phyloP scores from a whole-genome alignment of 73 alveolate species.

The Tetrahymena malaccensis region DNA sequence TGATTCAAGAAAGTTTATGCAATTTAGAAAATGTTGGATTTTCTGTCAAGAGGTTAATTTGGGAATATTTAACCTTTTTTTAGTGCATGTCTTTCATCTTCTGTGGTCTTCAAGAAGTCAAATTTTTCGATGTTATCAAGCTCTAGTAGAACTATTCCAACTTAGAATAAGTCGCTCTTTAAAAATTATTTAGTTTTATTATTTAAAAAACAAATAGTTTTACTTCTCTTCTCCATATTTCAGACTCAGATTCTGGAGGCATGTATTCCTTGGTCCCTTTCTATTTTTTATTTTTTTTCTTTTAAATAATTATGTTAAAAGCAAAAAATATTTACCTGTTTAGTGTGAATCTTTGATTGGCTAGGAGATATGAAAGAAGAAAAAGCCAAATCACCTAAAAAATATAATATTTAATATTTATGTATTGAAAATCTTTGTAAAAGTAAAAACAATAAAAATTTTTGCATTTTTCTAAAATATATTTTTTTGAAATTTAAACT shows the following conservation, averaged over 20 bases:
- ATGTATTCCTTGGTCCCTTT: too few relatives aligned
- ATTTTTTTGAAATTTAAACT: too few relatives aligned
- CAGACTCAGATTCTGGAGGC: too few relatives aligned
- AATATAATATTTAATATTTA: too few relatives aligned
- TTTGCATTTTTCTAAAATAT: too few relatives aligned
- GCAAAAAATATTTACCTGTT: not conserved
- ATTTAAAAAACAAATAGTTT: too few relatives aligned
- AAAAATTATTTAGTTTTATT: too few relatives aligned
- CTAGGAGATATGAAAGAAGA: not conserved
- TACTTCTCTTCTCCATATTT: too few relatives aligned
- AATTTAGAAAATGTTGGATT: not conserved
- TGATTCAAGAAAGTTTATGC: not conserved
- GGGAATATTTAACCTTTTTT: not conserved
- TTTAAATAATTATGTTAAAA: too few relatives aligned
- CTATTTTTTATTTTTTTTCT: not conserved
- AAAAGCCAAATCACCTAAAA: not conserved
- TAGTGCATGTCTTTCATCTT: not conserved
- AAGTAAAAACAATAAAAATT: too few relatives aligned
- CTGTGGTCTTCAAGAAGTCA: not conserved
- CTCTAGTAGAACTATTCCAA: not conserved
- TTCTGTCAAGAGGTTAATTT: not conserved
- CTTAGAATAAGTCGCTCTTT: not conserved
- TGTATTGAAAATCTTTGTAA: too few relatives aligned
- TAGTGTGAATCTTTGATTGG: not conserved
- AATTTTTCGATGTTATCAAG: not conserved